Evolutionary conservation across 768 basidiomycete genomes (phyloP).

Genomic region (Leucosporidium yakuticum): DNA sequence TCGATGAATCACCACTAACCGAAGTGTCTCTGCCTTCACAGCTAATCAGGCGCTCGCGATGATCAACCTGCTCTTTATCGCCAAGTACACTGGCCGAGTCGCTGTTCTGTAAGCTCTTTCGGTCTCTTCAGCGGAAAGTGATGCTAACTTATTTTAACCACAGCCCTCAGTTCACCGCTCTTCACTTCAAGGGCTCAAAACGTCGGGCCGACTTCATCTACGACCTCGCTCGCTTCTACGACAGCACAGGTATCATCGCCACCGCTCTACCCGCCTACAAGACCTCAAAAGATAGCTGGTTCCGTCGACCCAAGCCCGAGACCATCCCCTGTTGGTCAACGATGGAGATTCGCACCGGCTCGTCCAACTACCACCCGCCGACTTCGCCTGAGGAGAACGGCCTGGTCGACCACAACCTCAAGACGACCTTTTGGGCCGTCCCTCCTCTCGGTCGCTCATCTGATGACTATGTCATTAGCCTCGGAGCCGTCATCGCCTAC

Average conservation of each 20-base stretch:
- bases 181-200: constrained; percentile 24
- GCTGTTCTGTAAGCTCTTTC: constrained; percentile 23
- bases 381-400: not conserved
- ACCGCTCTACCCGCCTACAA: constrained; percentile 23
- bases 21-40: not conserved
- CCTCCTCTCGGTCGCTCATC: constrained; percentile 13
- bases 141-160: not conserved
- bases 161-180: constrained; percentile 24
- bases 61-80: constrained; percentile 25
- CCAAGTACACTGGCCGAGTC: constrained; percentile 28
- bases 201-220: constrained; percentile 17
- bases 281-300: not conserved
- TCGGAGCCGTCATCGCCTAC: constrained; percentile 25
- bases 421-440: constrained; percentile 24
- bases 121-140: fast-evolving
- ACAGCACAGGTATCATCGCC: constrained; percentile 19
- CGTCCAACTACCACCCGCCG: constrained; percentile 16
- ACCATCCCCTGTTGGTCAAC: constrained; percentile 31
- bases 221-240: constrained; percentile 31
- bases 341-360: constrained; percentile 17
- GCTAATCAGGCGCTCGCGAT: constrained; percentile 32
- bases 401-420: constrained; percentile 26
- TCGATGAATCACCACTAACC: too few relatives aligned
- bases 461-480: constrained; percentile 23
- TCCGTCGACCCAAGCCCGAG: constrained; percentile 9